Evolutionary conservation across 805 yeast species (phyloP), one percentile per base, ranked within the genome.

Genomic region (Martiniozyma abietophila): DNA sequence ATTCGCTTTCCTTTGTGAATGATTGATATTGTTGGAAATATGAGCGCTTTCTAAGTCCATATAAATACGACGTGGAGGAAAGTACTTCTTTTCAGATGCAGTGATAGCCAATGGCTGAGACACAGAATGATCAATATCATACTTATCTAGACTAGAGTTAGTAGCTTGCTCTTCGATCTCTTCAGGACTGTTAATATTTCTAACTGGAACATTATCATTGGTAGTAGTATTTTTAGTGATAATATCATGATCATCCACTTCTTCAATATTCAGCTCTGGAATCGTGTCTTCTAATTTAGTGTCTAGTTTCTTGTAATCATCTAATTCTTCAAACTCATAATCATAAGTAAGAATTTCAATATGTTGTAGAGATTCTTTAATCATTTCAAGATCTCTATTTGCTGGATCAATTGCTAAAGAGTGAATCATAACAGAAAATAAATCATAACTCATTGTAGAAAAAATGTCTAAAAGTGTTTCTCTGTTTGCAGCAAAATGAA

Each of bases 381-480:
- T 73, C 34, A 61, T 60, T 2, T 52, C 50, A 40, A 89, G 61
- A 48, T 78, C 77, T 50, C 97, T 75, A 58, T 88, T 84, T 18
- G 69, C 68, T 1, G 97, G 97, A 59, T 88, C 95, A 38, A 89
- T 71, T 9, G 94, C 79, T 36, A 89, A 64, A 41, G 81, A 69
- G 44, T 73, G 72, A 38, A 95, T 70, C 51, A 88, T 67, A 0
- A 83, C 94, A n/a, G 80, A 74, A 53, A 85, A 89, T 48, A 86
- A 69, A 50, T 86, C 96, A 34, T 74, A 76, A 34, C 92, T 74
- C 85, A 89, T 79, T 4, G 86, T 65, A 12, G 95, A 86, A 54
- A 88, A 89, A 27, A 86, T 81, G 59, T 89, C 97, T 59, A 85
- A 86, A 30, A 89, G 62, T 2, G 94, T 80, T 56, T 89, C 96